Base-by-base conservation (phyloP, 2,329 filamentous ascomycete species). In the Neurospora crassa region DNA sequence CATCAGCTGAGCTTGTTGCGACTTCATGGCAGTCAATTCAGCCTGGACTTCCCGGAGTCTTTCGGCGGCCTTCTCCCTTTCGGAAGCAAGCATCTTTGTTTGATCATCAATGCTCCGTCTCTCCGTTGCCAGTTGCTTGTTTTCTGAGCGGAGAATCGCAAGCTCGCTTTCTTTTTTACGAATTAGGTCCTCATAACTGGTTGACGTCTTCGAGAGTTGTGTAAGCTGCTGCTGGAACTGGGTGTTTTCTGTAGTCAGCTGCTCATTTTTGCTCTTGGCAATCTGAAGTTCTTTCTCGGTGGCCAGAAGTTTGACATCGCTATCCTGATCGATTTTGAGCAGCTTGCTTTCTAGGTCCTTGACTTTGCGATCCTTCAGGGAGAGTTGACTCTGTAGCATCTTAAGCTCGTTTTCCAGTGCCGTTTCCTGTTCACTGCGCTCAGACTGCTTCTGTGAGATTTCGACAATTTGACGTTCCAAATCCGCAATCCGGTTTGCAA, bases 161-260 rank as follows among this genome's bases (percentile, higher is more conserved):
- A 99, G 84, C 78, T 99, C 96, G 79, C 94, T 97, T 79, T 99
- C 96, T 79, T 98, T 99, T 72, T 92, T 91, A 34, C 94, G 88
- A 34, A 99, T 91, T 63, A 98, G 87, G 76, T 98, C 95, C 80
- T 99, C 96, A 75, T 97, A 98, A 78, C 94, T 93, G 0, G 94
- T 96, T 0, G 95, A 97, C 0, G 95, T 97, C 68, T 93, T 90
- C 0, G 96, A 96, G 20, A 99, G 84, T 75, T 97, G 90, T 0
- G 92, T 88, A 70, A 99, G 89, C 77, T 97, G 94, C 76, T 94
- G 89, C 70, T 96, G 91, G 67, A 97, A 88, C 67, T 92, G 89
- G 14, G 89, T 88, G 75, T 97, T 96, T 78, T 99, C 95, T 5
- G 91, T 89, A 1, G 89, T 80, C 1, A 97, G 86, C 24, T 93